Evolutionary conservation across 2,329 filamentous ascomycete genomes (phyloP).

Genomic region (Alternaria triticina): DNA sequence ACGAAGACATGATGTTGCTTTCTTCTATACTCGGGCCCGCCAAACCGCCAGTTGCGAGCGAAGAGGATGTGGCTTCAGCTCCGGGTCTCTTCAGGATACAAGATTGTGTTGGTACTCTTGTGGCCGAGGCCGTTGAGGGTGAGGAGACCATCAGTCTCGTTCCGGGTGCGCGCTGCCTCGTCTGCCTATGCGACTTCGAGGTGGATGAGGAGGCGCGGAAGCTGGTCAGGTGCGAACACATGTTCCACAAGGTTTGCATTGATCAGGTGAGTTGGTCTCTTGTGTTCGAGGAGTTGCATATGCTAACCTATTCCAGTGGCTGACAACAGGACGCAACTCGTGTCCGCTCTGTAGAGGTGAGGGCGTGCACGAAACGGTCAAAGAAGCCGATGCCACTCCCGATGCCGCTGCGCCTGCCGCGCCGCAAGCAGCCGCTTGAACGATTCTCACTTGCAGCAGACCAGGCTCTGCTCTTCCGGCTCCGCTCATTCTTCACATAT

Average conservation of each 20-base stretch:
- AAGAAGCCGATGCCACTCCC: conserved; percentile 19
- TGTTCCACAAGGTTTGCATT: conserved; percentile 73
- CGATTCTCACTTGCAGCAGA: not conserved
- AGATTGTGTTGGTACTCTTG: conserved; percentile 46
- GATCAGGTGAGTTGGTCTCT: conserved; percentile 62
- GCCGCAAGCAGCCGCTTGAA: conserved; percentile 15
- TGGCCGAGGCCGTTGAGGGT: conserved; percentile 57
- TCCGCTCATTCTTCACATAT: conserved; percentile 21
- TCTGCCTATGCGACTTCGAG: conserved; percentile 72
- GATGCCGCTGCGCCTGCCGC: conserved; percentile 7
- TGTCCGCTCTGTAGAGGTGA: conserved; percentile 67
- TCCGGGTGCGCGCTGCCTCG: conserved; percentile 63
- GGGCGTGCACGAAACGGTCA: conserved; percentile 60
- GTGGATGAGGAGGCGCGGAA: conserved; percentile 65
- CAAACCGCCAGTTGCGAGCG: conserved; percentile 71
- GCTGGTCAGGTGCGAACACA: conserved; percentile 67
- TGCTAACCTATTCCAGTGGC: conserved; percentile 59
- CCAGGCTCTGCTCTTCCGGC: not conserved
- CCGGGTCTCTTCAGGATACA: conserved; percentile 65
- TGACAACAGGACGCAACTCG: conserved; percentile 70
- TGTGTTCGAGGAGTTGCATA: not conserved
- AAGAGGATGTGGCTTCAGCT: conserved; percentile 68
- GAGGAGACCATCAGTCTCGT: conserved; percentile 36
- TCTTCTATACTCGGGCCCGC: conserved; percentile 71
- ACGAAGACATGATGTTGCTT: conserved; percentile 74